Conservation (phyloP, 1,139 yeast genomes). For the Diutina catenulata region DNA sequence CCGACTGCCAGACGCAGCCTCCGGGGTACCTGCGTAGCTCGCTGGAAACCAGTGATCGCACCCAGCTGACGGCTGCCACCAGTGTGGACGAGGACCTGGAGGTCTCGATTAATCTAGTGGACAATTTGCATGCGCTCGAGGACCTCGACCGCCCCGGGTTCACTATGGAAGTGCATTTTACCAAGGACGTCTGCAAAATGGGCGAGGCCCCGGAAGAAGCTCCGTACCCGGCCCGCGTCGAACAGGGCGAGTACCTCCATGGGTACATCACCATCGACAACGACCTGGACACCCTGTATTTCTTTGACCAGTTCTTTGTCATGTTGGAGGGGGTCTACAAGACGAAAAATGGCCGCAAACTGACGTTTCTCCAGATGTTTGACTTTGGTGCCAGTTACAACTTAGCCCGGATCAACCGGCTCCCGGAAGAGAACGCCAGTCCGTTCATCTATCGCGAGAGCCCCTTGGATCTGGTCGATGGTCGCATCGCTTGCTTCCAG, state of each 20-base stretch:
- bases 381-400: slow-evolving; percentile 32
- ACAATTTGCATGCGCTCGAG: not conserved
- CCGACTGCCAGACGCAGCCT: too few relatives aligned
- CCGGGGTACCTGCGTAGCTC: too few relatives aligned
- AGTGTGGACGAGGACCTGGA: too few relatives aligned
- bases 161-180: slow-evolving; percentile 20
- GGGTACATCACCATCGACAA: slow-evolving; percentile 42
- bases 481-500: slow-evolving; percentile 11
- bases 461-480: slow-evolving; percentile 18
- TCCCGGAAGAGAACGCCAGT: slow-evolving; percentile 12
- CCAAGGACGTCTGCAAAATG: slow-evolving; percentile 23
- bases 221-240: slow-evolving; percentile 25
- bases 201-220: slow-evolving; percentile 19
- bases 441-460: slow-evolving; percentile 11
- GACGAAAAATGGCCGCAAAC: not conserved
- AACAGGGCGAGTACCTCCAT: slow-evolving; percentile 40
- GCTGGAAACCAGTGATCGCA: too few relatives aligned
- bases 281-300: slow-evolving; percentile 23
- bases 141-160: slow-evolving; percentile 14
- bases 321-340: slow-evolving; percentile 39
- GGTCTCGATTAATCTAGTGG: too few relatives aligned
- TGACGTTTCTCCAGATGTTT: slow-evolving; percentile 29
- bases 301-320: slow-evolving; percentile 47
- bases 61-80: too few relatives aligned
- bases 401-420: slow-evolving; percentile 20